Evolutionary conservation across 371 early-diverging fungal species (phyloP), one percentile per base, ranked within the genome.

Genomic region (Apophysomyces sp.): DNA sequence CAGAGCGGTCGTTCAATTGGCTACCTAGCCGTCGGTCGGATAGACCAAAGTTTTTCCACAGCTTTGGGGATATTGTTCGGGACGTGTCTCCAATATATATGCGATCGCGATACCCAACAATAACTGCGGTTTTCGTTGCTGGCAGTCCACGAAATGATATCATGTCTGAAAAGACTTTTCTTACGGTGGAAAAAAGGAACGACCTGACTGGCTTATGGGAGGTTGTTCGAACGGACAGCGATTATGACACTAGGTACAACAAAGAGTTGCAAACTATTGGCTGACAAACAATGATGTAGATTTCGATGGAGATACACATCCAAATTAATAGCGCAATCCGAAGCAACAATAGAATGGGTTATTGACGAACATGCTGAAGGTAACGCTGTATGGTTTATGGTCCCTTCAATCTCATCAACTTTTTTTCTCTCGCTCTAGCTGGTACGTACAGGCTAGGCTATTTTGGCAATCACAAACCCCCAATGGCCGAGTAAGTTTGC

Each of bases 111-210:
- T 44, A 24, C 28, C 52, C 21, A 7, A 70, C 62, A 0, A 80
- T 81, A 0, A 59, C 69, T 2, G 83, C 81, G 0, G 58, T 57
- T 2, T 89, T 87, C 72, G 74, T 78, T 7, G 84, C 86, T 28
- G 86, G 85, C 13, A 85, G 88, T 66, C 89, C 88, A 12, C 64
- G 86, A n/a, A 86, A 85, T 58, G 72, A 83, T 44, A 80, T 67
- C 34, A 73, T 70, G 67, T 28, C 71, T 0, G 68, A 68, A 16
- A 60, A 69, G 32, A 81, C 77, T 0, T 87, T 70, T 55, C 71
- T 86, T 65, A 80, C 86, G 2, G 83, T 89, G 1, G 86, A 89
- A 60, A 57, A 60, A 54, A 74, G 68, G 30, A 18, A 63, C 5
- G 61, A 52, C 1, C 44, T 36, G 11, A 18, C 49, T n/a, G 71